These are phyloP conservation scores for Phytophthora foliorum DNA, from an alignment of 352 stramenopile species.

Conservation along the genomic window DNA sequence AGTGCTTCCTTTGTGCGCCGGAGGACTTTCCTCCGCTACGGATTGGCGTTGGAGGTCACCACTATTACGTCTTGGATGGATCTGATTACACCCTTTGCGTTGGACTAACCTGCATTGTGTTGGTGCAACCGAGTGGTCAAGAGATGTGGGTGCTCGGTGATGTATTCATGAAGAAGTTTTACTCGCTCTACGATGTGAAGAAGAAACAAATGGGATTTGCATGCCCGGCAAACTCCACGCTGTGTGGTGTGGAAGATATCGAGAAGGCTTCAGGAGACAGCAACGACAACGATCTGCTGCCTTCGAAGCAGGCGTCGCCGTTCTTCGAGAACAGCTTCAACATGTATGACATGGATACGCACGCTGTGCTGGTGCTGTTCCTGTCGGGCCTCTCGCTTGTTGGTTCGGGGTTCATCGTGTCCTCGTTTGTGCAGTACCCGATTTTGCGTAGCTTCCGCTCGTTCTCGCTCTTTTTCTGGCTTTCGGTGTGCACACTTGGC, in stretches of 20 bases:
- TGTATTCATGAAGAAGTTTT: constrained; percentile 97
- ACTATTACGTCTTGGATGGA: constrained; percentile 78
- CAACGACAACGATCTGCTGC: constrained; percentile 28
- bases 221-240: constrained; percentile 52
- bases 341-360: constrained; percentile 79
- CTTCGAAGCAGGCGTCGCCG: constrained; percentile 33
- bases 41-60: constrained; percentile 65
- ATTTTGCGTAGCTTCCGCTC: constrained; percentile 57
- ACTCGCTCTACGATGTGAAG: constrained; percentile 93
- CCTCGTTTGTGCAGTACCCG: constrained; percentile 75
- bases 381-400: constrained; percentile 76
- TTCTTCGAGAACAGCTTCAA: constrained; percentile 76
- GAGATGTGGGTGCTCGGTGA: constrained; percentile 98
- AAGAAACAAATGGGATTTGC: constrained; percentile 91
- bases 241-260: constrained; percentile 57
- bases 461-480: constrained; percentile 73
- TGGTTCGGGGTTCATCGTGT: constrained; percentile 70
- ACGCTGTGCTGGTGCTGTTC: constrained; percentile 81
- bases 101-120: constrained; percentile 78
- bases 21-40: constrained; percentile 73
- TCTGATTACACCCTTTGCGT: constrained; percentile 84
- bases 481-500: constrained; percentile 64
- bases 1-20: constrained; percentile 80
- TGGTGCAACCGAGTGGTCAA: constrained; percentile 81
- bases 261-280: constrained; percentile 12